These are phyloP conservation scores for Sodiomyces alkalinus DNA, from an alignment of 2,329 filamentous ascomycete species.

Conservation along the genomic window DNA sequence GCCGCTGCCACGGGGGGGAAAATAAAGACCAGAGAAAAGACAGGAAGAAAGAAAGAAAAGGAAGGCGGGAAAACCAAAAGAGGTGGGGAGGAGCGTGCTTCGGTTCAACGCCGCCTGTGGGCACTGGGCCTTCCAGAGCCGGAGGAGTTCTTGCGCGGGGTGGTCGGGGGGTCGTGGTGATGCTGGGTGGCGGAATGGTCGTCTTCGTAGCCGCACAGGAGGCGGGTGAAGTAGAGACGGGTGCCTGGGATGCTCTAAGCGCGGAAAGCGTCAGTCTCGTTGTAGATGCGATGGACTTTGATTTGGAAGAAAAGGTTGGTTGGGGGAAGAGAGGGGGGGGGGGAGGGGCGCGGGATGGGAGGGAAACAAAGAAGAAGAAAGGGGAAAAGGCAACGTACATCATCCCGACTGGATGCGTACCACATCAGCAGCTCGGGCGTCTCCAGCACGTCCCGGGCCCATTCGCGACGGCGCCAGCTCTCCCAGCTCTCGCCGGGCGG, in stretches of 20 bases:
- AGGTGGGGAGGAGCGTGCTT: too few species aligned
- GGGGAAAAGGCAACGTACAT: slow-evolving; percentile 26
- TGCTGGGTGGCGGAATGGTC: too few species aligned
- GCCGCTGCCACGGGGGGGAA: too few species aligned
- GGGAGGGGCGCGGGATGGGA: not conserved
- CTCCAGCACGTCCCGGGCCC: slow-evolving; percentile 38
- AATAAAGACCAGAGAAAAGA: too few species aligned
- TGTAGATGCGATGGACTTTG: not conserved
- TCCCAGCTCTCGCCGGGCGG: slow-evolving; percentile 22
- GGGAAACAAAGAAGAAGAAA: not conserved
- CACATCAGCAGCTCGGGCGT: slow-evolving; percentile 44
- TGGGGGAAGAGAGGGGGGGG: not conserved
- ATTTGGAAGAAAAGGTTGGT: not conserved
- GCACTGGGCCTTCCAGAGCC: not conserved
- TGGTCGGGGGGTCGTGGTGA: slow-evolving; percentile 4
- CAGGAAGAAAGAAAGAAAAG: too few species aligned
- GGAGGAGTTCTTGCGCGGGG: slow-evolving; percentile 5
- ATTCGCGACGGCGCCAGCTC: slow-evolving; percentile 26
- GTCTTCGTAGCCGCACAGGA: slow-evolving; percentile 36
- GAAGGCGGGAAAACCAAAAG: too few species aligned
- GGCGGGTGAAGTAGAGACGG: slow-evolving; percentile 37
- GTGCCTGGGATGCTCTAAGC: slow-evolving; percentile 40
- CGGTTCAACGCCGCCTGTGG: not conserved
- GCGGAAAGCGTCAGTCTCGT: not conserved
- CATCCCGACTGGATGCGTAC: slow-evolving; percentile 35